Percentiles rank a stretch among this genome's conserved stretches.
Conservation (phyloP, 225 moss, liverwort and hornwort species). For the Anthoceros angustus region DNA sequence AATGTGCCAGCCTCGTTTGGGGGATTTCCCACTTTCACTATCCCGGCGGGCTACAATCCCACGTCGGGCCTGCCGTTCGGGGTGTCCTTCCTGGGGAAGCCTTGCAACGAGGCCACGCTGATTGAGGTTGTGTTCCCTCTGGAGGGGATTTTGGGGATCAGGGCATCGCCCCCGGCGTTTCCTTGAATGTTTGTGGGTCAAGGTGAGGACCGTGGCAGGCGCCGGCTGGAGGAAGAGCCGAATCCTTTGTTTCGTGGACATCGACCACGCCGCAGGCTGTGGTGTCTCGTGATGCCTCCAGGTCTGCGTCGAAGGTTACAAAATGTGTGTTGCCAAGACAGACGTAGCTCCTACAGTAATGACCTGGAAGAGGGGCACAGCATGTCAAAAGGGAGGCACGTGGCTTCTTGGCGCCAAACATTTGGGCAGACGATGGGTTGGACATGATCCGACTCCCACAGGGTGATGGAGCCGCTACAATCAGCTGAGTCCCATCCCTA, state of each 20-base stretch:
- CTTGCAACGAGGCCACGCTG: background rate
- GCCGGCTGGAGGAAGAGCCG: slow-evolving; percentile 26
- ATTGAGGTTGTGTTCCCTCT: background rate
- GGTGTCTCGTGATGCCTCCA: slow-evolving; percentile 27
- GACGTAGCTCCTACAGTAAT: slow-evolving; percentile 37
- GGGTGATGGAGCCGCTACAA: slow-evolving; percentile 44
- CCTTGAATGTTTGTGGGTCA: background rate
- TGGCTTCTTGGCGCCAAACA: slow-evolving; percentile 17
- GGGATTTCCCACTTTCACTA: background rate
- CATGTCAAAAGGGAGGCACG: background rate
- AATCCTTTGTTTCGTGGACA: slow-evolving; percentile 21
- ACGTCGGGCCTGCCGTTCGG: background rate
- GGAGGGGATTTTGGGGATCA: background rate
- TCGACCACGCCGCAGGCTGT: slow-evolving; percentile 30
- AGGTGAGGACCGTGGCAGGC: background rate
- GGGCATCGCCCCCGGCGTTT: background rate
- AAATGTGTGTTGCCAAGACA: slow-evolving; percentile 24
- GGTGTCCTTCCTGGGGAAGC: background rate
- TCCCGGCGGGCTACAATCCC: background rate
- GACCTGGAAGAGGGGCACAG: slow-evolving; percentile 13
- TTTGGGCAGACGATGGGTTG: slow-evolving; percentile 44
- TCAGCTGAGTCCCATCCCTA: slow-evolving; percentile 30
- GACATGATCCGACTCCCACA: slow-evolving; percentile 26
- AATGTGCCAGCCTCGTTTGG: background rate
- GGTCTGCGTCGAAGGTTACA: slow-evolving; percentile 35